Evolutionary conservation across 768 basidiomycete species (phyloP).

Genomic region (Mycena vitilis): DNA sequence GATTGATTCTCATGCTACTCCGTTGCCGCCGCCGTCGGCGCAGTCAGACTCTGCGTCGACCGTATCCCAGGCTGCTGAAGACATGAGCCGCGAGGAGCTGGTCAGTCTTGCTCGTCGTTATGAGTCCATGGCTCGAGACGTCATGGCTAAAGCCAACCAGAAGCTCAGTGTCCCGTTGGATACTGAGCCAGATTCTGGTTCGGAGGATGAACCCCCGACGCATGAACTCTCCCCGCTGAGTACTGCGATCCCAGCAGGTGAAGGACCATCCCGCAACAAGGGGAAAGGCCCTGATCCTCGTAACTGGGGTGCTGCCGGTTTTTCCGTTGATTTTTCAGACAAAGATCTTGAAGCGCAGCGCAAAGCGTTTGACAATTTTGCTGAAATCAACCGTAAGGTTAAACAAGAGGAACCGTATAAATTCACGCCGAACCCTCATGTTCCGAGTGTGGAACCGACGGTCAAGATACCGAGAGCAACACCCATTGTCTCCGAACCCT

Average conservation of each 20-base stretch:
- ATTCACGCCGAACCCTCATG: not conserved
- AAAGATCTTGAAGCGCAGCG: not conserved
- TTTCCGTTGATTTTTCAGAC: conserved; percentile 1
- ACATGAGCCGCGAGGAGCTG: conserved; percentile 7
- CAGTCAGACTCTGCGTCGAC: not conserved
- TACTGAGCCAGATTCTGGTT: not conserved
- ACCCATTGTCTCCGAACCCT: not conserved
- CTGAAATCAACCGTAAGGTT: conserved; percentile 5
- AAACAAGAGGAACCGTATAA: conserved; percentile 1
- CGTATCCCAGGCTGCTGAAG: not conserved
- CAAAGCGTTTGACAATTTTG: not conserved
- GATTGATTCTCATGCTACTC: not conserved
- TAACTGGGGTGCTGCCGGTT: conserved; percentile 5
- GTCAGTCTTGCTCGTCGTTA: conserved; percentile 6
- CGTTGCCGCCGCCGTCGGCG: not conserved
- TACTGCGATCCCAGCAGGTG: not conserved
- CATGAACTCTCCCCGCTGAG: not conserved
- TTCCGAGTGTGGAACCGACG: not conserved
- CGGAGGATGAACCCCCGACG: too few species aligned
- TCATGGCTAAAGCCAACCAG: not conserved
- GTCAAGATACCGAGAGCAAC: not conserved
- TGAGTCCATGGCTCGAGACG: not conserved
- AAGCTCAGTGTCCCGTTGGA: not conserved
- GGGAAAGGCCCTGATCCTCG: conserved; percentile 5
- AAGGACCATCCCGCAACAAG: not conserved